These are phyloP conservation scores for Colletotrichum theobromicola DNA, from an alignment of 2,329 filamentous ascomycete species.

Conservation along the genomic window DNA sequence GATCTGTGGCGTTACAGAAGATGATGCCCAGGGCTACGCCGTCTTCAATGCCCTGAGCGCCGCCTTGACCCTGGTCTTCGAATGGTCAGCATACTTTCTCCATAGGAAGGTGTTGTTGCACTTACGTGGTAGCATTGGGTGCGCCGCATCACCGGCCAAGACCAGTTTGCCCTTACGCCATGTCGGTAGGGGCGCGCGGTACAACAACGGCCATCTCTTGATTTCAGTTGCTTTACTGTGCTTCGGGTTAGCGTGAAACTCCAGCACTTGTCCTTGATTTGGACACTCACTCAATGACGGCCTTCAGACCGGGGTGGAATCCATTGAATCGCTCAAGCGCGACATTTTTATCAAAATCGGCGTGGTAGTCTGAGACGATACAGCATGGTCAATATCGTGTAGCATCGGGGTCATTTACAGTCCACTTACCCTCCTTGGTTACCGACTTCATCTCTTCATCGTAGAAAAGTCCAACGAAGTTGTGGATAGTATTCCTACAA, in stretches of 20 bases:
- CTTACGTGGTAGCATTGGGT: slow-evolving; percentile 42
- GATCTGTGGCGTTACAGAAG: slow-evolving; percentile 25
- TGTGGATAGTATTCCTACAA: slow-evolving; percentile 34
- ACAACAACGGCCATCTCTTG: slow-evolving; percentile 39
- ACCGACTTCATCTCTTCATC: slow-evolving; percentile 24
- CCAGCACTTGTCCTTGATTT: no score
- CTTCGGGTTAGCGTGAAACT: background rate
- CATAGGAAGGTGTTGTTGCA: background rate
- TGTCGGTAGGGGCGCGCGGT: slow-evolving; percentile 33
- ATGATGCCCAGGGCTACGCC: slow-evolving; percentile 34
- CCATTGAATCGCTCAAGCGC: slow-evolving; percentile 31
- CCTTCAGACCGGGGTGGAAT: slow-evolving; percentile 30
- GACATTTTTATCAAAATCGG: slow-evolving; percentile 27
- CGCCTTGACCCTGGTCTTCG: slow-evolving; percentile 43
- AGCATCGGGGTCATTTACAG: background rate
- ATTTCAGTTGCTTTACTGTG: slow-evolving; percentile 38
- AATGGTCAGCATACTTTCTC: no score
- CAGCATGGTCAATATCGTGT: background rate
- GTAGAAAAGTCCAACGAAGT: slow-evolving; percentile 37
- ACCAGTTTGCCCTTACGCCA: slow-evolving; percentile 37
- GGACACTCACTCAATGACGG: slow-evolving; percentile 30
- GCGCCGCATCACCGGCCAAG: slow-evolving; percentile 41
- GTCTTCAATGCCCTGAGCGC: slow-evolving; percentile 40
- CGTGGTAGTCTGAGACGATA: background rate
- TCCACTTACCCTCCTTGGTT: slow-evolving; percentile 7